Evolutionary conservation across 2,329 filamentous ascomycete species (phyloP).

Genomic region (Ambrosiella xylebori): DNA sequence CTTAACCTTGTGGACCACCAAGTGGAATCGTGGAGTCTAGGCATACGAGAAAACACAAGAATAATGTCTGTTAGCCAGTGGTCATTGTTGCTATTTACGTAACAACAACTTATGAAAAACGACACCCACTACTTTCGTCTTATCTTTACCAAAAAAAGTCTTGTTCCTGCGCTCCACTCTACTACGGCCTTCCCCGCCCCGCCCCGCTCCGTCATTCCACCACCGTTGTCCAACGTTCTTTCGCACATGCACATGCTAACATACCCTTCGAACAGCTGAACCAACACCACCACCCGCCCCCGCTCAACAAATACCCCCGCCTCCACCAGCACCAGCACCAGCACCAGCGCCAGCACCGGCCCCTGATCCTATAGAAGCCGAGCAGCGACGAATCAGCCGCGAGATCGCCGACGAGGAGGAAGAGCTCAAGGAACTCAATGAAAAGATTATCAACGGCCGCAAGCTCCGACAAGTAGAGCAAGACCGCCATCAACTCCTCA

Average conservation of each 20-base stretch:
- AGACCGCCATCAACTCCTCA: constrained; percentile 8
- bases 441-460: neutral
- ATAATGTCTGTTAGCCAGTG: neutral
- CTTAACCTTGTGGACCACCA: too few species aligned
- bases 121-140: too few species aligned
- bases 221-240: too few species aligned
- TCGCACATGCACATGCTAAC: too few species aligned
- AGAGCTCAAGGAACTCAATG: constrained; percentile 1
- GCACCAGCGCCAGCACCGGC: neutral
- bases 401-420: constrained; percentile 10
- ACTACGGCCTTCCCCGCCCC: neutral
- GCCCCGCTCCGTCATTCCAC: too few species aligned
- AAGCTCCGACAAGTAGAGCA: constrained; percentile 2
- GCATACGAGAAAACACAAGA: neutral
- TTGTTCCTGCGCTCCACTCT: neutral
- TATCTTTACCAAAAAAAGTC: neutral
- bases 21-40: too few species aligned
- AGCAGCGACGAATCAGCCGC: constrained; percentile 6
- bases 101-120: neutral
- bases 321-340: neutral
- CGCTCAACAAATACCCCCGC: neutral
- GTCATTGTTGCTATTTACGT: neutral
- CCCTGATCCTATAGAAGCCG: neutral
- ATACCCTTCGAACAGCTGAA: neutral
- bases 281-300: neutral